A percentile compares a stretch with the other conserved stretches of the same genome.
Conservation (phyloP, 441 rosid genomes). For the Pelargonium citronellum region DNA sequence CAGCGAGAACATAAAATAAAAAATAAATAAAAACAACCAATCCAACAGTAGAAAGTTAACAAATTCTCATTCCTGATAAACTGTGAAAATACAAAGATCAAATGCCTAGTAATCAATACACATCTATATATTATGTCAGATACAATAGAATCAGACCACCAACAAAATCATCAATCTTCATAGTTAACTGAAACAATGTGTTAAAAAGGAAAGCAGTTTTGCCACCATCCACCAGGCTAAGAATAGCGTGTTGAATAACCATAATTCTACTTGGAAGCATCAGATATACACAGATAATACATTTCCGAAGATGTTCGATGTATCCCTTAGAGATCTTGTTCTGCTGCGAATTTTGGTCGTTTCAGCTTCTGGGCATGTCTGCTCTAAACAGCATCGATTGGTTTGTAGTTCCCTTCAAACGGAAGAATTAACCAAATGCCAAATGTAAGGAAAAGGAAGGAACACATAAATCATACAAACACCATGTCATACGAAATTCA, state of each 20-base stretch:
- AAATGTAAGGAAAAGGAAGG: conserved; percentile 16
- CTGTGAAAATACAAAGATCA: conserved; percentile 1
- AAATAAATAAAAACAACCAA: not conserved
- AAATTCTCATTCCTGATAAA: conserved; percentile 4
- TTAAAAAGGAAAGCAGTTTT: not conserved
- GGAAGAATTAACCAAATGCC: conserved; percentile 12
- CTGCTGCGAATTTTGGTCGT: not conserved
- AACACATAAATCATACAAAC: conserved; percentile 18
- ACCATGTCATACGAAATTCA: conserved; percentile 26
- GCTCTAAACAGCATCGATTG: not conserved
- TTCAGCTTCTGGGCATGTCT: conserved; percentile 11
- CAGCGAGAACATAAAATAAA: too few relatives aligned
- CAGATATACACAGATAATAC: not conserved
- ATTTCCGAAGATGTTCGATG: too few relatives aligned
- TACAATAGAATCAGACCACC: conserved; percentile 23
- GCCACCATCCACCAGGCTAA: conserved; percentile 11
- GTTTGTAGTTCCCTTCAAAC: conserved; percentile 16
- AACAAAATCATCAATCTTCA: conserved; percentile 21
- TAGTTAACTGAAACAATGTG: conserved; percentile 11
- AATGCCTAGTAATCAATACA: conserved; percentile 16
- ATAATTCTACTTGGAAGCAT: conserved; percentile 7
- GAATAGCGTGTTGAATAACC: conserved; percentile 9
- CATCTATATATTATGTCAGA: conserved; percentile 18
- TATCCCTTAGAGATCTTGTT: not conserved
- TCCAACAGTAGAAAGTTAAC: not conserved